Conservation (phyloP, 345 rosid species). For the Kernera saxatilis region DNA sequence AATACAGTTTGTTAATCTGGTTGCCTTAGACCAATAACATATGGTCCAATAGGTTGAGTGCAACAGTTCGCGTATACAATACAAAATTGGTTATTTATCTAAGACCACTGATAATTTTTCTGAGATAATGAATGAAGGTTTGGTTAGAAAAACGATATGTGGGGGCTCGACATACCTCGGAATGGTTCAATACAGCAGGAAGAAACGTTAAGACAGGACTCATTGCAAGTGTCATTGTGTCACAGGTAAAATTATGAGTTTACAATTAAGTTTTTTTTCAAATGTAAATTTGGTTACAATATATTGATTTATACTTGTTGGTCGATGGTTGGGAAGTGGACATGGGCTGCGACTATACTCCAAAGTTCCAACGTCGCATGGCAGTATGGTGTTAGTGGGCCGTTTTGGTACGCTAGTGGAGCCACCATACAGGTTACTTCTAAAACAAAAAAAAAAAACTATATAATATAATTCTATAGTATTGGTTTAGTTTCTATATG, state of each 20-base stretch:
- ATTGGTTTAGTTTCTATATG: background rate
- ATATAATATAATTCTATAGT: background rate
- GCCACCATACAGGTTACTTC: constrained; percentile 80
- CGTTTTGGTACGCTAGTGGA: constrained; percentile 97
- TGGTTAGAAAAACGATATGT: constrained; percentile 90
- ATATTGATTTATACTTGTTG: background rate
- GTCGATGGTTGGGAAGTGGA: constrained; percentile 49
- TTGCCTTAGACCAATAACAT: too few relatives aligned
- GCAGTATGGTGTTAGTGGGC: constrained; percentile 91
- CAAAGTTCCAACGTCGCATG: constrained; percentile 98
- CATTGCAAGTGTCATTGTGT: constrained; percentile 88
- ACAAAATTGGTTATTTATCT: background rate
- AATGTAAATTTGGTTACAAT: background rate
- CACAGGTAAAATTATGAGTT: constrained; percentile 45
- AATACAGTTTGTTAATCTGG: background rate
- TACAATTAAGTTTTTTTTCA: background rate
- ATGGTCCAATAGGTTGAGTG: too few relatives aligned
- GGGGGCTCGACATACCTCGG: constrained; percentile 80
- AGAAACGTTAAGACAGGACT: constrained; percentile 94
- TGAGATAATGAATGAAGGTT: constrained; percentile 29
- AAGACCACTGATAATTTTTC: background rate
- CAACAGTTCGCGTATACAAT: background rate
- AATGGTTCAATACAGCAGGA: constrained; percentile 98
- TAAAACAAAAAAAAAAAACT: background rate
- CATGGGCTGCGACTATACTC: constrained; percentile 97